phyloP scores from a whole-genome alignment of 2,329 filamentous ascomycete species.

The Emergomyces orientalis region DNA sequence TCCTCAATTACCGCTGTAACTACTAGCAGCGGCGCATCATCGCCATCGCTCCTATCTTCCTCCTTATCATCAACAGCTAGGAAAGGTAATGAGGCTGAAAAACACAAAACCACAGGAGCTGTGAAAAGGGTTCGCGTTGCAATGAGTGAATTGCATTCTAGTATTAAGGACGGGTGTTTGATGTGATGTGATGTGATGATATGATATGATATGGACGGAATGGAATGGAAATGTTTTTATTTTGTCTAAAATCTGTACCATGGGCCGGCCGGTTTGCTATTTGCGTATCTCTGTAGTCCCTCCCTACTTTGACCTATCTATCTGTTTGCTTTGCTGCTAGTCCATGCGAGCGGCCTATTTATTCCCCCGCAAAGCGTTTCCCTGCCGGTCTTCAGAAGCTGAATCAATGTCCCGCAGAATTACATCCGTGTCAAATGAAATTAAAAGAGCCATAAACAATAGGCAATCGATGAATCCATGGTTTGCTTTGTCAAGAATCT shows the following conservation, averaged over 20 bases:
- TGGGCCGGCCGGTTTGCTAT: too few species aligned
- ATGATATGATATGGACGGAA: too few species aligned
- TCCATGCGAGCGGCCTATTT: too few species aligned
- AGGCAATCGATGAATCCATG: neutral
- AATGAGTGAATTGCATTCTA: conserved; percentile 40
- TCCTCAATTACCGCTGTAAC: conserved; percentile 9
- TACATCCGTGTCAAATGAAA: too few species aligned
- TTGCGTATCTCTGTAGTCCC: too few species aligned
- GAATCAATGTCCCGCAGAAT: too few species aligned
- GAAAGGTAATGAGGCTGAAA: conserved; percentile 18
- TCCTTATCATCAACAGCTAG: conserved; percentile 3
- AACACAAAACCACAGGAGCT: conserved; percentile 14
- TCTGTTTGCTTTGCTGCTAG: too few species aligned
- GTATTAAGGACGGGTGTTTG: conserved; percentile 42
- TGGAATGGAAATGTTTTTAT: neutral
- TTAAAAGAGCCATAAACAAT: neutral
- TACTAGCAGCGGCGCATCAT: conserved; percentile 15
- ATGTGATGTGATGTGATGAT: conserved; percentile 30
- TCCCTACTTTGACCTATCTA: too few species aligned
- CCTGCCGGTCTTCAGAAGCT: too few species aligned
- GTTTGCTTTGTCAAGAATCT: neutral
- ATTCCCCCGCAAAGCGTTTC: too few species aligned
- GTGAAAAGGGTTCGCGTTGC: conserved; percentile 25
- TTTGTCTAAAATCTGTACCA: too few species aligned
- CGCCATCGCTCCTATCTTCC: conserved; percentile 1